Base-by-base conservation (phyloP, 1,284 basidiomycete species). In the Naganishia sp. region DNA sequence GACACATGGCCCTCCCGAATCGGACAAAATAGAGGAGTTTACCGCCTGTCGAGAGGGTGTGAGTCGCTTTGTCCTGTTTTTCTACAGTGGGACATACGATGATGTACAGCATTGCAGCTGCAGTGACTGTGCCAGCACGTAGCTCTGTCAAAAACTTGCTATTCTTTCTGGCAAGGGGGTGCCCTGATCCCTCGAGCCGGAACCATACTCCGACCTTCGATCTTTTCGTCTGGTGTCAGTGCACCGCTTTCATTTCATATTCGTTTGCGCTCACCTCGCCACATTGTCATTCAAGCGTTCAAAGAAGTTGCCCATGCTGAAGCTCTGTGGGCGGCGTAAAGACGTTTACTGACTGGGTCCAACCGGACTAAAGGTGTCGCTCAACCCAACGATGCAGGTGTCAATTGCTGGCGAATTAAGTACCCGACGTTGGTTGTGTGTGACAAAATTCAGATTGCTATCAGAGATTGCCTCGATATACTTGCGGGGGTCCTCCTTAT, bases 61-160 rank as follows among this genome's bases (percentile, higher is more conserved):
- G 45, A 23, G 45, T 15, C 15, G 25, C 17, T 35, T 15, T 15
- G 31, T 21, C 72, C 45, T 72, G 73, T 68, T 68, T 39, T 4
- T 42, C 17, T 13, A 39, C 17, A 31, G n/a, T 10, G 25, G 28
- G 17, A 53, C 42, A 56, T 55, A 50, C 53, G 67, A 73, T 70
- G 57, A 75, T 72, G 69, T 76, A 78, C 32, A 77, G 69, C 79
- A 80, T 80, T 23, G 77, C 76, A 71, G 89, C 88, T 85, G 89
- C 91, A 77, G 90, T 92, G 67, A 90, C 90, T 43, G 90, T 65
- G 43, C 90, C 90, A 28, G 90, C 90, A 70, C 90, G 86, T 63
- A 92, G 80, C 80, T 92, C 90, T 39, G 88, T 90, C 85, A 86
- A 83, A 73, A 93, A 94, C 66, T 86, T 83, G 28, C 90, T 89